phyloP scores from a whole-genome alignment of 2,329 filamentous ascomycete genomes.

The Alternaria sp. region DNA sequence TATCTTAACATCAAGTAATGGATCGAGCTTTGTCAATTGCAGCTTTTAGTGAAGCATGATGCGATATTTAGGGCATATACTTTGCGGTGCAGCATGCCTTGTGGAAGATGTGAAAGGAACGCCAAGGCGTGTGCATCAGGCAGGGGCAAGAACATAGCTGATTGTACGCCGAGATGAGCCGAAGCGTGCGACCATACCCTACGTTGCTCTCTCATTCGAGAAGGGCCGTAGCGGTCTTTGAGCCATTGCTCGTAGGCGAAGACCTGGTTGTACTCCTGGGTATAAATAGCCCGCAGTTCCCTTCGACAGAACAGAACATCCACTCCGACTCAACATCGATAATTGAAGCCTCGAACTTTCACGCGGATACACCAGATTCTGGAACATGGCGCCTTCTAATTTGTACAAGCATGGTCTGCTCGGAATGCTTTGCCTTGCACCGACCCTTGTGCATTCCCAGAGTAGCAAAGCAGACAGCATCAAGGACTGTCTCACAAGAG shows the following conservation, averaged over 20 bases:
- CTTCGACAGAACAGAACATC: not conserved
- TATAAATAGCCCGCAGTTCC: not conserved
- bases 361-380: not conserved
- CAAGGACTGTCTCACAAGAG: conserved; percentile 14
- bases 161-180: not conserved
- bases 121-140: not conserved
- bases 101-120: not conserved
- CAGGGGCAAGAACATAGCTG: not conserved
- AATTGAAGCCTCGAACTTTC: not conserved
- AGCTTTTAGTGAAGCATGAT: not conserved
- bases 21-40: not conserved
- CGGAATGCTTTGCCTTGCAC: not conserved
- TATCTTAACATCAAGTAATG: not conserved
- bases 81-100: not conserved
- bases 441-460: conserved; percentile 12
- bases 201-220: not conserved
- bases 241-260: not conserved
- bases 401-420: not conserved
- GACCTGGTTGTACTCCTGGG: not conserved
- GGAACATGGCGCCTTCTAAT: not conserved
- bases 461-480: conserved; percentile 11
- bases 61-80: not conserved
- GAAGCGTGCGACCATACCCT: not conserved
- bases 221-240: not conserved
- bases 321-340: not conserved